Evolutionary conservation across 192 early-diverging fungal genomes (phyloP).

Genomic region (Endogone sp.): DNA sequence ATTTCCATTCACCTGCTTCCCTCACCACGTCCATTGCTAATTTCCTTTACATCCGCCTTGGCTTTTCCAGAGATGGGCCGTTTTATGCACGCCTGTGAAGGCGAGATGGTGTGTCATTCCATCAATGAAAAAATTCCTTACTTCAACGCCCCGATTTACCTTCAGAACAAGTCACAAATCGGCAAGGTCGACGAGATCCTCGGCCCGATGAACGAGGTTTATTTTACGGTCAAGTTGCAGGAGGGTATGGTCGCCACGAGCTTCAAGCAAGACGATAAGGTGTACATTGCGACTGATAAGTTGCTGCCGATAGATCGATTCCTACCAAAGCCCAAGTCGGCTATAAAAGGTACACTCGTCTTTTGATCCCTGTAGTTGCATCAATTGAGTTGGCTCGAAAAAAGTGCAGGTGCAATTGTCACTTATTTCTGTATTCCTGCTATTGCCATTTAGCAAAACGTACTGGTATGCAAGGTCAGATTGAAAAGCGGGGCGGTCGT

Average conservation of each 20-base stretch:
- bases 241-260: conserved; percentile 87
- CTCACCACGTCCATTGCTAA: background rate
- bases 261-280: conserved; percentile 89
- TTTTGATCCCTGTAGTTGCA: background rate
- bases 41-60: background rate
- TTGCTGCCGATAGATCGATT: conserved; percentile 95
- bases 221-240: conserved; percentile 95
- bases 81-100: conserved; percentile 94
- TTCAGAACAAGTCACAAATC: conserved; percentile 98
- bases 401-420: conserved; percentile 5
- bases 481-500: conserved; percentile 49
- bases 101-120: conserved; percentile 94
- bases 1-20: background rate
- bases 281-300: conserved; percentile 92
- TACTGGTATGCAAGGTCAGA: conserved; percentile 57
- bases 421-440: conserved; percentile 9
- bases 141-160: conserved; percentile 98
- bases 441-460: conserved; percentile 29
- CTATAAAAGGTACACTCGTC: conserved; percentile 48
- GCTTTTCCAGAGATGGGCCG: conserved; percentile 69
- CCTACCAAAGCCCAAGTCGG: conserved; percentile 86
- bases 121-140: conserved; percentile 92
- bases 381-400: background rate
- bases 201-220: conserved; percentile 96
- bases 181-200: conserved; percentile 99